phyloP scores from a whole-genome alignment of 192 early-diverging fungal species.

The Podila epigama region DNA sequence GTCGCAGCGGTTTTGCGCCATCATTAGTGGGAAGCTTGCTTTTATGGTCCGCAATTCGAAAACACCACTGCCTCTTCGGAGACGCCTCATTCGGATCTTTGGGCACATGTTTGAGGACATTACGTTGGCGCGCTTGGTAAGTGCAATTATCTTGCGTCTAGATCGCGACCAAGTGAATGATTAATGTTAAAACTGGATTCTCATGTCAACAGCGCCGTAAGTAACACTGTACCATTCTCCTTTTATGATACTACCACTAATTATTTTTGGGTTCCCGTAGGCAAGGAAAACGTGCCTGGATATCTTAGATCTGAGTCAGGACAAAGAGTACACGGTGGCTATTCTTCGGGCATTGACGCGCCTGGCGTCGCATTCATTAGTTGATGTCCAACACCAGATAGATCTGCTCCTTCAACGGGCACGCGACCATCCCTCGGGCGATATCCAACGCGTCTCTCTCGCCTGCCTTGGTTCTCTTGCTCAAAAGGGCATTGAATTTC shows the following conservation, averaged over 20 bases:
- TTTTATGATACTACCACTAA: background rate
- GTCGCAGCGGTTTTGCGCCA: conserved; percentile 52
- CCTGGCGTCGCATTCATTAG: conserved; percentile 45
- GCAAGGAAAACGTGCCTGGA: conserved; percentile 49
- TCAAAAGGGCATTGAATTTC: conserved; percentile 30
- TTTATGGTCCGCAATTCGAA: conserved; percentile 40
- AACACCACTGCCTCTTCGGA: conserved; percentile 39
- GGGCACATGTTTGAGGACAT: conserved; percentile 61
- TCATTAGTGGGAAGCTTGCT: conserved; percentile 49
- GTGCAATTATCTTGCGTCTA: too few species aligned
- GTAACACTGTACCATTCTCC: too few species aligned
- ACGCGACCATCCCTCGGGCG: conserved; percentile 1
- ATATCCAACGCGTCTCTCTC: conserved; percentile 36
- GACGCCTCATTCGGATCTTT: conserved; percentile 52
- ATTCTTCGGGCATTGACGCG: conserved; percentile 51
- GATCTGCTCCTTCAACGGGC: conserved; percentile 23
- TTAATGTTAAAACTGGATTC: background rate
- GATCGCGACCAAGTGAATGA: too few species aligned
- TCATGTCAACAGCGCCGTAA: too few species aligned
- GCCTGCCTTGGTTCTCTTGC: conserved; percentile 29
- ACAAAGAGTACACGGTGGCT: conserved; percentile 43
- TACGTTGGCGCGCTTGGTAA: conserved; percentile 49
- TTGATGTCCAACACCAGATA: conserved; percentile 52
- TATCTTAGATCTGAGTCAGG: conserved; percentile 43
- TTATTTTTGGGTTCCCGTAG: conserved; percentile 6